These are phyloP conservation scores for Sindora glabra DNA, from an alignment of 306 rosid species.

Conservation along the genomic window DNA sequence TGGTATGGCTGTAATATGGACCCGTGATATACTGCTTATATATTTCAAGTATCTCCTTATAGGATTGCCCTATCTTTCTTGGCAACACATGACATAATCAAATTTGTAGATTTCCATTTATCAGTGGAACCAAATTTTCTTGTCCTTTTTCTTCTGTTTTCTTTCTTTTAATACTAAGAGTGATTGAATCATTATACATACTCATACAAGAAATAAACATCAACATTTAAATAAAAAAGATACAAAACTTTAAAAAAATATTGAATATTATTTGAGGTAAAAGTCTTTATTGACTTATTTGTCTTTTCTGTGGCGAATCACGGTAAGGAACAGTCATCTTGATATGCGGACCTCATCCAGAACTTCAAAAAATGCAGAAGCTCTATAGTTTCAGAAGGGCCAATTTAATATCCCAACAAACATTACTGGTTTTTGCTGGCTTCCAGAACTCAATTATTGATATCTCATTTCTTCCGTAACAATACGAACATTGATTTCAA, in stretches of 20 bases:
- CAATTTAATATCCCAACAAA: slow-evolving; percentile 22
- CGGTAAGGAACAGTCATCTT: slow-evolving; percentile 15
- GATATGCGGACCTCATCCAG: slow-evolving; percentile 15
- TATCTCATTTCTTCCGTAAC: background rate
- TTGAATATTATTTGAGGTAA: too few species aligned
- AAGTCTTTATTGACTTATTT: too few species aligned
- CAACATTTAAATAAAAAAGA: too few species aligned
- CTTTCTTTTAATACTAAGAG: too few species aligned
- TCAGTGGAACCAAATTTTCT: too few species aligned
- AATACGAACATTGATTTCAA: background rate
- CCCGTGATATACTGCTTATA: slow-evolving; percentile 19
- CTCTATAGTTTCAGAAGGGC: slow-evolving; percentile 20
- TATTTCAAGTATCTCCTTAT: background rate
- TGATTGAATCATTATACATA: too few species aligned
- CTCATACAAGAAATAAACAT: too few species aligned
- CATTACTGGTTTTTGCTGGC: slow-evolving; percentile 22
- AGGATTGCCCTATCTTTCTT: background rate
- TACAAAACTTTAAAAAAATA: too few species aligned
- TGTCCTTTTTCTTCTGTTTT: too few species aligned
- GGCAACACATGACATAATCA: background rate
- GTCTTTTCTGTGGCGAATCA: background rate
- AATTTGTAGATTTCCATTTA: slow-evolving; percentile 1
- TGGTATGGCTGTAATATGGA: too few species aligned
- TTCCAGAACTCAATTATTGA: slow-evolving; percentile 27
- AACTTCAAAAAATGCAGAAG: slow-evolving; percentile 12